A percentile compares a stretch with the other conserved stretches of the same genome.
Evolutionary conservation across 2,329 filamentous ascomycete genomes (phyloP).

Genomic region (Leptographium wingfieldii): DNA sequence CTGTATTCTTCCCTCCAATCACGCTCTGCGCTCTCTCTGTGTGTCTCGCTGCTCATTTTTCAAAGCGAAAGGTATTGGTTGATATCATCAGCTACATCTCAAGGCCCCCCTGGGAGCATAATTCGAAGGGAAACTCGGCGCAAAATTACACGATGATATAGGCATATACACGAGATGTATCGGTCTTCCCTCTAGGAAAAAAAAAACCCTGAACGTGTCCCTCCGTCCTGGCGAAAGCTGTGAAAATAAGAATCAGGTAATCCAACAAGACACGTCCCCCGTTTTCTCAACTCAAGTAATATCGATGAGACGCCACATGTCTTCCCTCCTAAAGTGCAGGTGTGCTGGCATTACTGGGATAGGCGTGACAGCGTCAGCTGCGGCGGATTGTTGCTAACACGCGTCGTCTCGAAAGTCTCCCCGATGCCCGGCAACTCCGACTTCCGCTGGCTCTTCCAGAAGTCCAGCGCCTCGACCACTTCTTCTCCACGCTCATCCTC

Average conservation of each 20-base stretch:
- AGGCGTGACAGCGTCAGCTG: slow-evolving; percentile 1
- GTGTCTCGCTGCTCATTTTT: background rate
- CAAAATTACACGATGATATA: slow-evolving; percentile 3
- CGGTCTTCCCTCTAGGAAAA: background rate
- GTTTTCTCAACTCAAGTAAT: background rate
- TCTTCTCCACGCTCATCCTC: slow-evolving; percentile 93
- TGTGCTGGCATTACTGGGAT: slow-evolving; percentile 4
- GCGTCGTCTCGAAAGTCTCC: background rate
- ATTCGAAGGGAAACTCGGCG: background rate
- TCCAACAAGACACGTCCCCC: background rate
- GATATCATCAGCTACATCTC: background rate
- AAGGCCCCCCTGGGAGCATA: background rate
- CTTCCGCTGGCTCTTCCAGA: slow-evolving; percentile 64
- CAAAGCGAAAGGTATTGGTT: background rate
- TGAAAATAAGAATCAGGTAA: background rate
- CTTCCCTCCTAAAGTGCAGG: background rate
- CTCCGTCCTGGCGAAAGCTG: background rate
- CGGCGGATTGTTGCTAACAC: background rate
- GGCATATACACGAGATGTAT: background rate
- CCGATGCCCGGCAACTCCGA: slow-evolving; percentile 16
- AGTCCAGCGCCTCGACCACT: slow-evolving; percentile 87
- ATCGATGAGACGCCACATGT: background rate
- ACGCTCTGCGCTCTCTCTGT: background rate
- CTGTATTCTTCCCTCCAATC: background rate
- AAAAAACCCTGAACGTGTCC: background rate